These are phyloP conservation scores for Phytophthora aleatoria DNA, from an alignment of 352 stramenopile species.

Conservation along the genomic window DNA sequence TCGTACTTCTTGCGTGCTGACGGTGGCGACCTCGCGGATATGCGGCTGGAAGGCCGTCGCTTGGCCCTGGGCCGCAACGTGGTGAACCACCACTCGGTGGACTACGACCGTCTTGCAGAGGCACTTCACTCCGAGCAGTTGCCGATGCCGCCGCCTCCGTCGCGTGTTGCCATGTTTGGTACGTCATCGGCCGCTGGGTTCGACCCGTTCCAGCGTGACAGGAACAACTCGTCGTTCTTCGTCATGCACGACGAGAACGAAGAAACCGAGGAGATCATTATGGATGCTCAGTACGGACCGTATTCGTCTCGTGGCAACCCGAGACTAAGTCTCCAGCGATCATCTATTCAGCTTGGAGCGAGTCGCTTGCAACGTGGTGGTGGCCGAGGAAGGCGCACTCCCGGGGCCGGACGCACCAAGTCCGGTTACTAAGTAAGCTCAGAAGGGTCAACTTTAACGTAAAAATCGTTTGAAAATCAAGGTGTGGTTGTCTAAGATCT, in stretches of 20 bases:
- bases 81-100: slow-evolving; percentile 73
- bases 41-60: slow-evolving; percentile 47
- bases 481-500: neutral
- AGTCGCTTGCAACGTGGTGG: slow-evolving; percentile 17
- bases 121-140: slow-evolving; percentile 37
- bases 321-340: slow-evolving; percentile 16
- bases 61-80: slow-evolving; percentile 54
- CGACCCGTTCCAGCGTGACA: slow-evolving; percentile 54
- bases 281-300: slow-evolving; percentile 40
- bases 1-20: slow-evolving; percentile 64
- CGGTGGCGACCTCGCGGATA: slow-evolving; percentile 41
- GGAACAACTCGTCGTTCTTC: slow-evolving; percentile 54
- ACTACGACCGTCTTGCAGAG: slow-evolving; percentile 54
- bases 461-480: slow-evolving; percentile 7
- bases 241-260: slow-evolving; percentile 54
- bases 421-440: neutral
- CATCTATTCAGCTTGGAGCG: slow-evolving; percentile 12
- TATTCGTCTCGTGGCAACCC: slow-evolving; percentile 24
- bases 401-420: neutral
- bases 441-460: slow-evolving; percentile 5
- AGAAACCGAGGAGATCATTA: slow-evolving; percentile 35
- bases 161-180: slow-evolving; percentile 75
- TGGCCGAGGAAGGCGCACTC: slow-evolving; percentile 12
- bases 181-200: slow-evolving; percentile 42
- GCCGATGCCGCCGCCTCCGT: slow-evolving; percentile 51